Evolutionary conservation across 1,139 yeast genomes (phyloP), one percentile per base, ranked within the genome.

Genomic region (Diutina pseudorugosa): DNA sequence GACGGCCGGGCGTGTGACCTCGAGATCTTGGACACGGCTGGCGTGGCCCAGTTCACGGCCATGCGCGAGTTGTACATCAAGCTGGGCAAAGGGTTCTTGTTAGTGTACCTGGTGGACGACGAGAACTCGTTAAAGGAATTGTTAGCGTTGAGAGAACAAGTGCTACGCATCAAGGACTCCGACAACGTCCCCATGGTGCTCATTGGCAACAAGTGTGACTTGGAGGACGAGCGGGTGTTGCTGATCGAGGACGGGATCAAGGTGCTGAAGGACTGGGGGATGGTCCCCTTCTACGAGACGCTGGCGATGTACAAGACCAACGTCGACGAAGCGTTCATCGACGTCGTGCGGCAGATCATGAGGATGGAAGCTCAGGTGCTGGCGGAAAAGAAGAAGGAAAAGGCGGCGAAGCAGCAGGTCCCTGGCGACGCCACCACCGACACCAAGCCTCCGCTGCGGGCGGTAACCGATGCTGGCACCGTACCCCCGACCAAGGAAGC

Each of bases 1-100:
- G 97, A 93, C 68, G 95, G 94, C 50, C 82, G 95, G 62, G 86
- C 93, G 4, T 88, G 96, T 62, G 91, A 89, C 60, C 75, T 93
- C 58, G 98, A 75, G 61, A 74, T 75, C 54, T 69, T 75, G 59
- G 79, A 75, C 59, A 75, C 79, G 2, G 79, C 79, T 1, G 79
- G 79, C 43, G 77, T 75, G 42, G 79, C 79, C 41, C 79, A 75
- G 61, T 75, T 75, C 62, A 74, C 78, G 6, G 79, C 79, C 53
- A 75, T 82, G 70, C 67, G 89, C 56, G 83, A 84, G 62, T 73
- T 85, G 57, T 90, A 90, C 66, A 90, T 90, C 58, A 64, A 64
- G 54, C 59, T 62, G 45, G 68, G 68, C 6, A 62, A 62, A 44
- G 68, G 68, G 3, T 64, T 64, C 55, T 61, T 93, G 54, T 74